Percentiles rank a stretch among this genome's conserved stretches.
These are phyloP conservation scores for Malus hybrid DNA, from an alignment of 331 rosid species.

Conservation along the genomic window DNA sequence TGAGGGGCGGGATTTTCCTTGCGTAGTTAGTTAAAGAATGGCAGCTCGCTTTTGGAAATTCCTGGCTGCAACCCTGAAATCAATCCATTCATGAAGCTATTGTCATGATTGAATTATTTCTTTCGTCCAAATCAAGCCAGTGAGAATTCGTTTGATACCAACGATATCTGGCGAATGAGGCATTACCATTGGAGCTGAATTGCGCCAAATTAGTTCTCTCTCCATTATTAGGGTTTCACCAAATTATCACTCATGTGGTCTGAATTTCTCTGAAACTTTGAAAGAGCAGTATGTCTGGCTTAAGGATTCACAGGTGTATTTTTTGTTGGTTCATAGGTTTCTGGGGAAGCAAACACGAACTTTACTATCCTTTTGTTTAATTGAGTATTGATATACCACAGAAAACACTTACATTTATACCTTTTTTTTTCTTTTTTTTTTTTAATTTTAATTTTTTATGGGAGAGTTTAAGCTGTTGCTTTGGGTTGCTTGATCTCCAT, in stretches of 20 bases:
- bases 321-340: not conserved
- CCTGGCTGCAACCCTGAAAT: not conserved
- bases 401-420: not conserved
- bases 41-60: not conserved
- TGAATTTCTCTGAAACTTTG: not conserved
- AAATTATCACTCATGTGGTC: not conserved
- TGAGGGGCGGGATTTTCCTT: too few relatives aligned
- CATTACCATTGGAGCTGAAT: not conserved
- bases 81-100: not conserved
- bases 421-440: not conserved
- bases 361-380: not conserved
- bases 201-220: not conserved
- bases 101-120: not conserved
- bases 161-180: not conserved
- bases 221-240: not conserved
- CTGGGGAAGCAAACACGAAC: not conserved
- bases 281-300: not conserved
- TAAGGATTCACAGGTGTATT: not conserved
- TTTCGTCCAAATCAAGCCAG: not conserved
- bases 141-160: not conserved
- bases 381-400: not conserved
- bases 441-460: too few relatives aligned
- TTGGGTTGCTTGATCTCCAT: not conserved
- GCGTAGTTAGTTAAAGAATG: not conserved
- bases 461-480: not conserved